Evolutionary conservation across 331 rosid genomes (phyloP), one percentile per base, ranked within the genome.

Genomic region (Malus hybrid): DNA sequence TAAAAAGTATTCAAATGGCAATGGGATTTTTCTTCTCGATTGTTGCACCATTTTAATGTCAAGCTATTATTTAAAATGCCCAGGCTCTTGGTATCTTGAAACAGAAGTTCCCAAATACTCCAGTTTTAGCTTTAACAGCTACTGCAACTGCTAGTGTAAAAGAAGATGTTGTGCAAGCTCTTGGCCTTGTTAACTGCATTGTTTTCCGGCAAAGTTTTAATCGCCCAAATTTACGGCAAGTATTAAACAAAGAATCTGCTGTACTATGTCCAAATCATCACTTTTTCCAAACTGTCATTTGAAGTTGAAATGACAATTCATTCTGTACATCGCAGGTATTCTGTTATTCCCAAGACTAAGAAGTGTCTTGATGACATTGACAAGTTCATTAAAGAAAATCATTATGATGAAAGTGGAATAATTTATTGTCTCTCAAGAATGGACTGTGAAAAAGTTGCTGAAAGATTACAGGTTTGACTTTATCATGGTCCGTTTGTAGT

Each of bases 101-200:
- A 80, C 92, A 87, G 88, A 95, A 92, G 83, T 95, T 95, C 69
- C 96, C 93, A 79, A 88, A 84, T 69, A 92, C 95, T 71, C 99
- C 97, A 65, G 99, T 95, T 70, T 80, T 95, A 81, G 99, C 99
- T 80, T 81, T 95, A 78, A 95, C 99, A 39, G 99, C 99, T 79
- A 95, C 99, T 67, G 99, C 99, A 79, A 95, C 97, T 32, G 97
- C 97, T 71, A 92, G 99, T 78, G 99, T 95, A 68, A 95, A 95
- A 85, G 97, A 94, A 83, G 99, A 95, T 83, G 99, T 95, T 42
- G 97, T 95, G 82, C 97, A 85, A 82, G 99, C 99, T 79, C 96
- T 95, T 60, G 97, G 97, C 68, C 97, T 92, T 44, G 88, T 89
- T 68, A 95, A 95, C 86, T 95, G 99, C 83, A 65, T 92, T 74